A percentile compares a stretch with the other conserved stretches of the same genome.
These are phyloP conservation scores for Neofusicoccum laricinum DNA, from an alignment of 2,329 filamentous ascomycete species.

Conservation along the genomic window DNA sequence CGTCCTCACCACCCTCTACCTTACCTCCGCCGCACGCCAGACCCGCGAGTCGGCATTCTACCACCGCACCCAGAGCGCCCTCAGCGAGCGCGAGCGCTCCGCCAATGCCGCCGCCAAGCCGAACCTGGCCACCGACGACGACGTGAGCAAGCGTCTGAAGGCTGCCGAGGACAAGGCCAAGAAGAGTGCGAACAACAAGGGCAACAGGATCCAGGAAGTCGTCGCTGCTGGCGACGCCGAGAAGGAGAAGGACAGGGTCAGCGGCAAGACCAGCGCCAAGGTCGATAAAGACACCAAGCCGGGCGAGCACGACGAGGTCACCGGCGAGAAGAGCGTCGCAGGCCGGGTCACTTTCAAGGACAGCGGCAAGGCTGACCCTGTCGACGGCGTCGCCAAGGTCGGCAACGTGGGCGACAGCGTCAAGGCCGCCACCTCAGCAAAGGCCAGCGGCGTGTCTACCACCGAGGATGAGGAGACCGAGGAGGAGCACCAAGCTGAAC, in stretches of 20 bases:
- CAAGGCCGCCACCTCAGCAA: constrained; percentile 32
- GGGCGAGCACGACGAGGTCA: constrained; percentile 20
- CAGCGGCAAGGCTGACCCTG: constrained; percentile 36
- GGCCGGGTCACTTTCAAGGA: constrained; percentile 53
- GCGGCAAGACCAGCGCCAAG: constrained; percentile 19
- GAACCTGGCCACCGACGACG: constrained; percentile 51
- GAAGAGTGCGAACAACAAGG: constrained; percentile 66
- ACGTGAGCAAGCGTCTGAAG: constrained; percentile 58
- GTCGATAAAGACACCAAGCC: constrained; percentile 17
- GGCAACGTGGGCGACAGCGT: constrained; percentile 33
- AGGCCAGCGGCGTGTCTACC: constrained; percentile 17
- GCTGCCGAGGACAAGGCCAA: constrained; percentile 68
- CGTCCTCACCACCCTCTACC: constrained; percentile 69
- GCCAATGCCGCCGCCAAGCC: constrained; percentile 35
- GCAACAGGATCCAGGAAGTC: constrained; percentile 44
- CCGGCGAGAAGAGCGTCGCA: constrained; percentile 50
- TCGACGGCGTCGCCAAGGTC: constrained; percentile 41
- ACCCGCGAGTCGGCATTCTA: constrained; percentile 56
- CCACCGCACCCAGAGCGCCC: constrained; percentile 54
- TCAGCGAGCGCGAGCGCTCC: constrained; percentile 36
- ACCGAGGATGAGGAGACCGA: constrained; percentile 43
- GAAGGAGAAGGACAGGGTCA: constrained; percentile 19
- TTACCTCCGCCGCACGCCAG: constrained; percentile 60
- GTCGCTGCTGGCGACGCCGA: constrained; percentile 27
- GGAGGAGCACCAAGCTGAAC: constrained; percentile 63